Evolutionary conservation across 1,284 basidiomycete species (phyloP).

Genomic region (Heterobasidion annosum): DNA sequence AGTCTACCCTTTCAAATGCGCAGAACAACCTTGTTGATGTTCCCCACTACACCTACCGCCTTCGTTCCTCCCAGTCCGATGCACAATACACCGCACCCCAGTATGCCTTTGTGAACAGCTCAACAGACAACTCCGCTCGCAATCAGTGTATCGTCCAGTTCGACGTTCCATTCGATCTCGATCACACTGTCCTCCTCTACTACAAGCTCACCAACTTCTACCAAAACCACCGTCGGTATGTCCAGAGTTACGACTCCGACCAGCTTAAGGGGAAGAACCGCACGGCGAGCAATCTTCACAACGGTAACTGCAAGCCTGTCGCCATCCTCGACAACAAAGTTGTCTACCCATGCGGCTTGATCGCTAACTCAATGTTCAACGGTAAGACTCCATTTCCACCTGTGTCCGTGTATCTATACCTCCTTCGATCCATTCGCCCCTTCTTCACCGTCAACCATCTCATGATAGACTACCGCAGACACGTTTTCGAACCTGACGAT

Average conservation of each 20-base stretch:
- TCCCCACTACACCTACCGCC: slow-evolving; percentile 64
- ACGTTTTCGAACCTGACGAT: slow-evolving; percentile 66
- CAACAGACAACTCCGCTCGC: slow-evolving; percentile 32
- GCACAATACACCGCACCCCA: slow-evolving; percentile 38
- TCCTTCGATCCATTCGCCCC: neutral
- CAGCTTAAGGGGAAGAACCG: slow-evolving; percentile 80
- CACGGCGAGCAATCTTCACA: slow-evolving; percentile 42
- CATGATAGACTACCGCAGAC: slow-evolving; percentile 35
- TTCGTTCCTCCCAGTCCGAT: slow-evolving; percentile 49
- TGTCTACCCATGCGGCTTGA: slow-evolving; percentile 93
- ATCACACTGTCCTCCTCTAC: slow-evolving; percentile 82
- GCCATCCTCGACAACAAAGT: slow-evolving; percentile 37
- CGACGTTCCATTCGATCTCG: slow-evolving; percentile 72
- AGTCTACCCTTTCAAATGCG: slow-evolving; percentile 21
- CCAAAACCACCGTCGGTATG: slow-evolving; percentile 98
- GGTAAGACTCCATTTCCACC: slow-evolving; percentile 39
- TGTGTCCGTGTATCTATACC: neutral
- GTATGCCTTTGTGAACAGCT: slow-evolving; percentile 59
- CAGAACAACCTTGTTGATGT: slow-evolving; percentile 39
- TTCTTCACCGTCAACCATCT: neutral
- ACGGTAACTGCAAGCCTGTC: slow-evolving; percentile 87
- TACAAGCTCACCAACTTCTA: slow-evolving; percentile 96
- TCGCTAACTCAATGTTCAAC: slow-evolving; percentile 98
- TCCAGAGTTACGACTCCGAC: slow-evolving; percentile 81
- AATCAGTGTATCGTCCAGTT: slow-evolving; percentile 75